Evolutionary conservation across 2,329 filamentous ascomycete species (phyloP).

Genomic region (Furcasterigmium sp.): DNA sequence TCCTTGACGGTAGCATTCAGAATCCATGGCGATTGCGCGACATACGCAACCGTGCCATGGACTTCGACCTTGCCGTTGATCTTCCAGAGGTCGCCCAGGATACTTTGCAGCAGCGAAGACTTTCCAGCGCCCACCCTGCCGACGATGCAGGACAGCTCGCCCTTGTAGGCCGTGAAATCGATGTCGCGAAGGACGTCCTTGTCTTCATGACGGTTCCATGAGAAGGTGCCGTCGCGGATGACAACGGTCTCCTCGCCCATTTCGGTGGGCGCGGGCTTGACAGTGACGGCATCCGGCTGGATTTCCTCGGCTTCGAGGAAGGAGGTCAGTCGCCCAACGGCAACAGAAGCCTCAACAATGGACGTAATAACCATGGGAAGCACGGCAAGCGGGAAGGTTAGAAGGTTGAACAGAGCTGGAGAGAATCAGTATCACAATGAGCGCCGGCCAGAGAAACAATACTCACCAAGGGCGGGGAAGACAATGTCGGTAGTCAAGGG

Average conservation of each 20-base stretch:
- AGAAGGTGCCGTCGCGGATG: conserved; percentile 82
- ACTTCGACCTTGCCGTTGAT: conserved; percentile 76
- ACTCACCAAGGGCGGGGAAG: conserved; percentile 67
- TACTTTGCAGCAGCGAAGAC: conserved; percentile 81
- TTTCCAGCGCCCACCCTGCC: conserved; percentile 94
- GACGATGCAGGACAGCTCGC: conserved; percentile 87
- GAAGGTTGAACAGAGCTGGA: conserved; percentile 85
- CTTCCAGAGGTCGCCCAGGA: conserved; percentile 92
- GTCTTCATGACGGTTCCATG: conserved; percentile 82
- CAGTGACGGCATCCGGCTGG: conserved; percentile 73
- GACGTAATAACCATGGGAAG: conserved; percentile 97
- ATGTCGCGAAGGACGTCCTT: conserved; percentile 73
- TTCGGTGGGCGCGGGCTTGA: conserved; percentile 65
- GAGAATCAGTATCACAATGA: not conserved
- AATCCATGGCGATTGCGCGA: conserved; percentile 90
- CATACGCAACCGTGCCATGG: conserved; percentile 81
- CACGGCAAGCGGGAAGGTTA: conserved; percentile 90
- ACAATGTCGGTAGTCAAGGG: conserved; percentile 92
- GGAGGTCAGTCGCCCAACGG: conserved; percentile 75
- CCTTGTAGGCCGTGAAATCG: conserved; percentile 83
- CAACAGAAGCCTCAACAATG: conserved; percentile 93
- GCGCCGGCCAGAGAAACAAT: conserved; percentile 5
- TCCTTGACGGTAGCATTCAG: conserved; percentile 97
- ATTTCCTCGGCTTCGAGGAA: conserved; percentile 88
- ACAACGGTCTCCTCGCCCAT: conserved; percentile 80